Evolutionary conservation across 306 rosid genomes (phyloP).

Genomic region (Vicia villosa): DNA sequence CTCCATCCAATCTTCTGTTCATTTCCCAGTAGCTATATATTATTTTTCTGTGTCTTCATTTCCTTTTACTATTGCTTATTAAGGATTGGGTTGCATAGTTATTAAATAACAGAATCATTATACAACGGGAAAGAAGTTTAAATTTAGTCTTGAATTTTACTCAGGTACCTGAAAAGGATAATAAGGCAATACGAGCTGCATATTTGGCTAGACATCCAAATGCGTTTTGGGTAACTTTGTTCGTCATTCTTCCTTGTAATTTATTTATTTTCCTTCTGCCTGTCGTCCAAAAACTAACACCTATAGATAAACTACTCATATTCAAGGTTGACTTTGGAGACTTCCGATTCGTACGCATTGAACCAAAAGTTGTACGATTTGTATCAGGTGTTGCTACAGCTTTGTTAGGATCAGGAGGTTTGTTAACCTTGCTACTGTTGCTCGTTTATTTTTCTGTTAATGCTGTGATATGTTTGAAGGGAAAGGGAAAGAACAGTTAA

Average conservation of each 20-base stretch:
- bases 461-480: conserved; percentile 4
- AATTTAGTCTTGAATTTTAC: conserved; percentile 25
- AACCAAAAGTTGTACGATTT: conserved; percentile 72
- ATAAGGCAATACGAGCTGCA: conserved; percentile 65
- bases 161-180: conserved; percentile 78
- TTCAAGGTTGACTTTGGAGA: conserved; percentile 99
- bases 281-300: conserved; percentile 29
- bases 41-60: conserved; percentile 16
- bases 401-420: conserved; percentile 94
- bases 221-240: conserved; percentile 84
- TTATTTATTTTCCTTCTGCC: conserved; percentile 17
- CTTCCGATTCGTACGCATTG: conserved; percentile 80
- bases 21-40: conserved; percentile 18
- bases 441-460: conserved; percentile 24
- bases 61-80: conserved; percentile 28
- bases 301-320: conserved; percentile 29
- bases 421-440: conserved; percentile 40
- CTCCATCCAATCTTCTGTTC: conserved; percentile 35
- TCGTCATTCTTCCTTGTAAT: conserved; percentile 35
- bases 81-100: no score
- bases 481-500: not conserved
- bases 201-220: conserved; percentile 86
- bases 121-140: conserved; percentile 27
- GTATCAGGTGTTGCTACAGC: conserved; percentile 97
- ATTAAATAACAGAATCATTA: no score